Conservation (phyloP, 441 rosid genomes). For the Pelargonium australe region DNA sequence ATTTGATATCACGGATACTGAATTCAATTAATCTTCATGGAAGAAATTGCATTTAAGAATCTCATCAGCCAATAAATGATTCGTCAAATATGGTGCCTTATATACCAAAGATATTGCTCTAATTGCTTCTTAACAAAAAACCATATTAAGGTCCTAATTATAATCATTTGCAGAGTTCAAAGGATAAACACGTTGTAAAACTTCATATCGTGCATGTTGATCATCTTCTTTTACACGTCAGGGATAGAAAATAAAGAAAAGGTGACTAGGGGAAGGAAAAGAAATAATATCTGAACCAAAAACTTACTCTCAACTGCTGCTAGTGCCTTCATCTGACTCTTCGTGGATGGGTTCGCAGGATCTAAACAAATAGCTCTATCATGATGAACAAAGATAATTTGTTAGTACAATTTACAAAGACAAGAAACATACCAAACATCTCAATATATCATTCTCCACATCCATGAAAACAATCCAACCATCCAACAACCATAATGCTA, state of each 20-base stretch:
- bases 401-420: not conserved
- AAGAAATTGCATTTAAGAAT: not conserved
- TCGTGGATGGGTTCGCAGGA: conserved; percentile 69
- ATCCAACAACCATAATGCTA: not conserved
- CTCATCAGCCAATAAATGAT: not conserved
- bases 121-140: not conserved
- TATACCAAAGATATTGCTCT: not conserved
- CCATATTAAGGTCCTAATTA: not conserved
- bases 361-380: conserved; percentile 91
- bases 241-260: conserved; percentile 2
- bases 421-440: not conserved
- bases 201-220: not conserved
- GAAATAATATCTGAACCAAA: conserved; percentile 16
- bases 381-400: conserved; percentile 21
- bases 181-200: not conserved
- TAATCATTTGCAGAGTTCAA: no score
- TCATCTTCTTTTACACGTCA: not conserved
- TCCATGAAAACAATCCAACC: not conserved
- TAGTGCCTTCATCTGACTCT: conserved; percentile 62
- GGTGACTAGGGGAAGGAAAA: not conserved
- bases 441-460: conserved; percentile 1
- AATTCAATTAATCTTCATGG: not conserved
- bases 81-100: not conserved
- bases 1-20: not conserved
- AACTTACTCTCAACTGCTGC: conserved; percentile 77